Conservation (phyloP, 164 flowering plant species). For the Santalum album region DNA sequence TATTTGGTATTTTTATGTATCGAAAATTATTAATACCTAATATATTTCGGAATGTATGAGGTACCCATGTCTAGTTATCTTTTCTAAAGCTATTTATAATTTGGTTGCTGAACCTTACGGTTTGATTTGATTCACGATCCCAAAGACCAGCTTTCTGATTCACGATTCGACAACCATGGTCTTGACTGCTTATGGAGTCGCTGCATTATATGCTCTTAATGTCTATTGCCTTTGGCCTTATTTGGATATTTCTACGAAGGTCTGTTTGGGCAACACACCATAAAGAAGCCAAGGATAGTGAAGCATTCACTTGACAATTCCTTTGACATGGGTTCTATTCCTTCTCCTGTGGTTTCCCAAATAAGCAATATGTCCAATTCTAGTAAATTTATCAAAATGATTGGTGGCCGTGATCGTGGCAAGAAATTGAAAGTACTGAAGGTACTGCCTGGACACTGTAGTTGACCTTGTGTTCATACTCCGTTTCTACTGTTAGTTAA, state of each 20-base stretch:
- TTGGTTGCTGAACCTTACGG: no score
- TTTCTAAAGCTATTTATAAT: no score
- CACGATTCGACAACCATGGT: no score
- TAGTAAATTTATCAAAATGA: slow-evolving; percentile 57
- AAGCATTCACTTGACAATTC: slow-evolving; percentile 57
- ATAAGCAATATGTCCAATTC: slow-evolving; percentile 90
- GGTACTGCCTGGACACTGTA: slow-evolving; percentile 35
- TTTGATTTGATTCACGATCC: no score
- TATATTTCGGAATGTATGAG: no score
- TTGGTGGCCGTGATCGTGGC: slow-evolving; percentile 67
- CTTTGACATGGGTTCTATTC: slow-evolving; percentile 61
- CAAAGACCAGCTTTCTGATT: no score
- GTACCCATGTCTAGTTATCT: no score
- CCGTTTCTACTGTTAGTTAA: not conserved
- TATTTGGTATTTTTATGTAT: no score
- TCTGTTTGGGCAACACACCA: slow-evolving; percentile 46
- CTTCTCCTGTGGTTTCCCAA: slow-evolving; percentile 92
- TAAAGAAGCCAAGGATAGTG: slow-evolving; percentile 67
- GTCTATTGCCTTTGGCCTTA: no score
- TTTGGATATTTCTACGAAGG: no score
- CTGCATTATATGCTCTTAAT: not conserved
- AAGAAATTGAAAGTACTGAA: slow-evolving; percentile 62
- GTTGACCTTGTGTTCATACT: not conserved
- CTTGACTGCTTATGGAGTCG: no score
- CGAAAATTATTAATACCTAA: no score